These are phyloP conservation scores for Scheffersomyces cryptocercus DNA, from an alignment of 1,139 yeast species.

Conservation along the genomic window DNA sequence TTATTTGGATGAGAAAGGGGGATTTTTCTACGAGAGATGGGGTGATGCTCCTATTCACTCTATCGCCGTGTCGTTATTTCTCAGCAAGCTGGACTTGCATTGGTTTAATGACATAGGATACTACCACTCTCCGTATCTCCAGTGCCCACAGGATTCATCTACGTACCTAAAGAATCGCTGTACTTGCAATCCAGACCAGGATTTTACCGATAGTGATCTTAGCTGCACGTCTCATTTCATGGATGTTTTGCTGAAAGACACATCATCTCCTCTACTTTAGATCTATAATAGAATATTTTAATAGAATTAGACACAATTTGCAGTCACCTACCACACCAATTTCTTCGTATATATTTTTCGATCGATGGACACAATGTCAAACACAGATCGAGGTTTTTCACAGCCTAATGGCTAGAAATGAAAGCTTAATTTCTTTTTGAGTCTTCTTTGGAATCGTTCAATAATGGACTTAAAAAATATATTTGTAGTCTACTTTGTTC, in stretches of 20 bases:
- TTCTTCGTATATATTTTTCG: too few species aligned
- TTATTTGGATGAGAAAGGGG: constrained; percentile 31
- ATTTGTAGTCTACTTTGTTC: too few species aligned
- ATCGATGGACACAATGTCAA: too few species aligned
- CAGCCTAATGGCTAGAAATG: too few species aligned
- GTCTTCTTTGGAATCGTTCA: too few species aligned
- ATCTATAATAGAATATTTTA: too few species aligned
- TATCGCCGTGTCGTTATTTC: constrained; percentile 26
- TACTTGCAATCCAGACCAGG: constrained; percentile 33
- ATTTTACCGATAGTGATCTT: constrained; percentile 25
- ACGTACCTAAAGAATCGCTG: constrained; percentile 22
- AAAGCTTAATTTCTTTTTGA: too few species aligned
- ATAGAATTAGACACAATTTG: too few species aligned
- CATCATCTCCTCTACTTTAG: too few species aligned
- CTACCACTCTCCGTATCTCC: constrained; percentile 34
- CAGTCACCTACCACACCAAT: too few species aligned
- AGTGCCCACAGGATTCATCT: constrained; percentile 29
- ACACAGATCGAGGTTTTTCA: too few species aligned
- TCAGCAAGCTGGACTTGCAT: constrained; percentile 24
- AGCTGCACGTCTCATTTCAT: constrained; percentile 36
- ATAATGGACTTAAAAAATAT: too few species aligned
- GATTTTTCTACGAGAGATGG: constrained; percentile 44
- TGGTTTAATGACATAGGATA: constrained; percentile 39
- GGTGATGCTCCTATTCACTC: constrained; percentile 45
- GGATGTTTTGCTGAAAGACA: constrained; percentile 1